Evolutionary conservation across 805 yeast genomes (phyloP).

Genomic region (Wickerhamiella azyma): DNA sequence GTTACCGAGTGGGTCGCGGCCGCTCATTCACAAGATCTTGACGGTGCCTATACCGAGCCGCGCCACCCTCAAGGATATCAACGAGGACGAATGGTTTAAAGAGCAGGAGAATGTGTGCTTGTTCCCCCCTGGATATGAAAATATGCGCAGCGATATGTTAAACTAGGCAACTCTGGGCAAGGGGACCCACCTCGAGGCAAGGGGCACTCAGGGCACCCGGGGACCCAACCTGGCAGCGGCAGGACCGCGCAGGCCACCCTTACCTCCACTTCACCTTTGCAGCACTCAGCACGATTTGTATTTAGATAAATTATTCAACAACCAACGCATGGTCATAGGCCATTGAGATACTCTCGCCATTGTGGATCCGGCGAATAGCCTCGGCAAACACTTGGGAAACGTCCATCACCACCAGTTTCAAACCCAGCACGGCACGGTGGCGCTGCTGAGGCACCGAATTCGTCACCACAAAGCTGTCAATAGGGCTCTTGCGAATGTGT

Average conservation of each 20-base stretch:
- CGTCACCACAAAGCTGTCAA: constrained; percentile 78
- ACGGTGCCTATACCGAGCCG: constrained; percentile 45
- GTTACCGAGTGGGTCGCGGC: constrained; percentile 54
- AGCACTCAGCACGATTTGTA: neutral
- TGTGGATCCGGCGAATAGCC: constrained; percentile 88
- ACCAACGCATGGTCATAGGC: constrained; percentile 59
- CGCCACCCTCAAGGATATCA: constrained; percentile 42
- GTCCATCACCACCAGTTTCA: constrained; percentile 66
- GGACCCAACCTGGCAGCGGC: too few relatives aligned
- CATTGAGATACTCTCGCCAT: constrained; percentile 92
- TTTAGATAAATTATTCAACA: neutral
- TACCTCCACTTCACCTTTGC: too few relatives aligned
- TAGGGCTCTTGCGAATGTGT: constrained; percentile 49
- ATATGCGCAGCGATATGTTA: neutral
- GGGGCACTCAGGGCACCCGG: too few relatives aligned
- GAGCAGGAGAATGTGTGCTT: neutral
- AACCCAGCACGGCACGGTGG: constrained; percentile 40
- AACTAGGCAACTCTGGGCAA: neutral
- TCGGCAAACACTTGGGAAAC: constrained; percentile 84
- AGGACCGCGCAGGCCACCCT: too few relatives aligned
- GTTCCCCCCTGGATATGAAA: constrained; percentile 3
- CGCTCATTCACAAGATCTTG: constrained; percentile 52
- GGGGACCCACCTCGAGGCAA: too few relatives aligned
- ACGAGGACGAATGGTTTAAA: constrained; percentile 43
- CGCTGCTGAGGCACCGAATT: constrained; percentile 79